Base-by-base conservation (phyloP, 345 rosid genomes). In the Salix purpurea region DNA sequence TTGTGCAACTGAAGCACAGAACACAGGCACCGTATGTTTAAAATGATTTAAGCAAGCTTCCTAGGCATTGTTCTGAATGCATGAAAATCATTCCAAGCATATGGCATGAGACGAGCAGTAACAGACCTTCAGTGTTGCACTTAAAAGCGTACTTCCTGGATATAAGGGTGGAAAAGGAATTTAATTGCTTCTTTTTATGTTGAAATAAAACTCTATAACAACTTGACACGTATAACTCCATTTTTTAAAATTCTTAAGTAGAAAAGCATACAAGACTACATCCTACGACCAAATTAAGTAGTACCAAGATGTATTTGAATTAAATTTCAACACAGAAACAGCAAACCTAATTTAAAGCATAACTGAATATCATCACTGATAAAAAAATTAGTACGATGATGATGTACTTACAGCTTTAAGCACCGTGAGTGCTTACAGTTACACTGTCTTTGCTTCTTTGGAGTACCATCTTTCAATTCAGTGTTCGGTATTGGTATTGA, bases 371-470 rank as follows among this genome's bases (percentile, higher is more conserved):
- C 24, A 28, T 46, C 65, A 58, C 40, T 28, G 19, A n/a, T 18
- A 36, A 26, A 23, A 30, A 58, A 26, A 58, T 58, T 23, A 58
- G 6, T 1, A 23, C 4, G 62, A 32, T 23, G 6, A 70, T 19
- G 56, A 80, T 69, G 76, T 64, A 85, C 98, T 84, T 85, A 95
- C 99, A 95, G 81, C 86, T 96, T 96, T 89, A 96, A 89, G 88
- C 97, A 94, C 44, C 94, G 97, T 4, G 98, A 96, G 82, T 96
- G 99, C 84, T 91, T 94, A 79, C 99, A 96, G 81, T 96, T 96
- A 76, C 98, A 96, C 83, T 94, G 97, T 72, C 94, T 96, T 78
- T 90, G 95, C 89, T 91, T 96, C 84, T 91, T 95, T 48, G 98
- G 97, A 56, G 98, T 91, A 65, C 91, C 90, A 74, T 96, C 99